Evolutionary conservation across 208 protist species (phyloP).

Genomic region (Wallacemonas sp.): DNA sequence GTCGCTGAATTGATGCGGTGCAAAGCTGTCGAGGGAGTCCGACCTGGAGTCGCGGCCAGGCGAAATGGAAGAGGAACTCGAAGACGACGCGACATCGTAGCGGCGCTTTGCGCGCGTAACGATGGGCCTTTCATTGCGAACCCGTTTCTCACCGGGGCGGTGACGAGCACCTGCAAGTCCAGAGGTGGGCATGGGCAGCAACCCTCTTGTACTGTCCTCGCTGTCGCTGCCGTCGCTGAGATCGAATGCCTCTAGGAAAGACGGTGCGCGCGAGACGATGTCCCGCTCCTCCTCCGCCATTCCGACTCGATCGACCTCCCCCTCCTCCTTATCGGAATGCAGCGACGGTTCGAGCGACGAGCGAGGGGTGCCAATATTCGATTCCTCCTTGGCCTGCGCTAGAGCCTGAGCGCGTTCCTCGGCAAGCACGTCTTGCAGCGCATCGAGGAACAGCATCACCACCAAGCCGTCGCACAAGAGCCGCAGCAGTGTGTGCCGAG

Average conservation of each 20-base stretch:
- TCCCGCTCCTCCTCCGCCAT: neutral
- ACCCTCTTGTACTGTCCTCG: neutral
- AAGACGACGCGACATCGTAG: too few species aligned
- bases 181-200: neutral
- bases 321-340: too few species aligned
- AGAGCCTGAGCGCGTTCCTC: neutral
- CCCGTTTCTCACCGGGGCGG: too few species aligned
- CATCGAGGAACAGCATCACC: slow-evolving; percentile 61
- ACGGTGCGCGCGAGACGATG: neutral
- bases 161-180: neutral
- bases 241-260: neutral
- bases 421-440: slow-evolving; percentile 31
- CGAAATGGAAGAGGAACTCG: too few species aligned
- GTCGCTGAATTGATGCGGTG: too few species aligned
- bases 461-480: slow-evolving; percentile 67
- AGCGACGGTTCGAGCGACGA: too few species aligned
- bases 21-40: too few species aligned
- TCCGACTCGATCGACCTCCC: too few species aligned
- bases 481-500: slow-evolving; percentile 35
- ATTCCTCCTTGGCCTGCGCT: neutral
- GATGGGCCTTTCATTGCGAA: neutral
- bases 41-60: too few species aligned
- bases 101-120: neutral
- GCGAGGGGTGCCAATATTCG: neutral
- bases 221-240: neutral